Conservation (phyloP, 2,329 filamentous ascomycete genomes). For the Neopestalotiopsis clavispora region DNA sequence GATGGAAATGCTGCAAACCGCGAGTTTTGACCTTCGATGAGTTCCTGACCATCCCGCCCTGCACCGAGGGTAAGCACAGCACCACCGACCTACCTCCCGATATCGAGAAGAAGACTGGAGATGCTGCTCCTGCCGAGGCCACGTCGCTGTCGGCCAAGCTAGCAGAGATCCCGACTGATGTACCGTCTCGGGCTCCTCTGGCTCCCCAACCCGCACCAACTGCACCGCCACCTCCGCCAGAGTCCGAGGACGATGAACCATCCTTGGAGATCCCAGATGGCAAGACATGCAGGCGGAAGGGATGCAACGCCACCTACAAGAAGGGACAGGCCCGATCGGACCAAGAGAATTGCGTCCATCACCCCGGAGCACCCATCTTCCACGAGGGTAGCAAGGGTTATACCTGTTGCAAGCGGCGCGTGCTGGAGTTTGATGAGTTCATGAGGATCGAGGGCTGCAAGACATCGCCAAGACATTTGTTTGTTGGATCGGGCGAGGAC, state of each 20-base stretch:
- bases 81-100: conserved; percentile 75
- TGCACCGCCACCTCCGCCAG: conserved; percentile 66
- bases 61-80: conserved; percentile 91
- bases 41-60: conserved; percentile 90
- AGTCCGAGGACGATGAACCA: conserved; percentile 88
- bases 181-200: conserved; percentile 45
- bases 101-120: conserved; percentile 62
- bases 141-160: conserved; percentile 47
- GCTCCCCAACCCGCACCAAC: conserved; percentile 52
- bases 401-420: conserved; percentile 92
- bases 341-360: conserved; percentile 81
- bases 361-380: conserved; percentile 90
- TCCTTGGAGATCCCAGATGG: conserved; percentile 74
- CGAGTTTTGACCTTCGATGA: conserved; percentile 97
- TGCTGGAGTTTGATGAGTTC: conserved; percentile 97
- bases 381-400: conserved; percentile 99
- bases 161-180: conserved; percentile 44
- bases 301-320: conserved; percentile 72
- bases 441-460: conserved; percentile 93
- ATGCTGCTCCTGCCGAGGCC: conserved; percentile 45
- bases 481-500: conserved; percentile 76
- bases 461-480: conserved; percentile 81
- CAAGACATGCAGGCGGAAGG: conserved; percentile 76
- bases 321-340: conserved; percentile 61
- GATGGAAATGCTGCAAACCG: conserved; percentile 99